A percentile compares a stretch with the other conserved stretches of the same genome.
Evolutionary conservation across 306 rosid genomes (phyloP).

Genomic region (Pyrus bretschneideri): DNA sequence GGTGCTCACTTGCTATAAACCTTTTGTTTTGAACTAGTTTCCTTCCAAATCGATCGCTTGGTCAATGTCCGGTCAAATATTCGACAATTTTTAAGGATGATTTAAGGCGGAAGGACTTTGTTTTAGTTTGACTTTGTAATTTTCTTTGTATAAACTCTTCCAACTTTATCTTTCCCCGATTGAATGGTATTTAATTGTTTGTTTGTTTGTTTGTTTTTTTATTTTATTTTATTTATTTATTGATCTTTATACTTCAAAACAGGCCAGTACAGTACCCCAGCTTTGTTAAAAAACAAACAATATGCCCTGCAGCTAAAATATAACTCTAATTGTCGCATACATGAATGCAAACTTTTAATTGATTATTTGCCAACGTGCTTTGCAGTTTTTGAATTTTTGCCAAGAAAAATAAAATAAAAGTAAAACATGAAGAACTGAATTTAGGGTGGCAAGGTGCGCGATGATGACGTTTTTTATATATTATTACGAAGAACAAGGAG

Average conservation of each 20-base stretch:
- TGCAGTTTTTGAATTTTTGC: background rate
- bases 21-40: too few species aligned
- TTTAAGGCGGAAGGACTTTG: too few species aligned
- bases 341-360: background rate
- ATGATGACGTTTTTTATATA: too few species aligned
- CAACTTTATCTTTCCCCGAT: background rate
- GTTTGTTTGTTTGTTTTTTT: background rate
- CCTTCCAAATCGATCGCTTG: too few species aligned
- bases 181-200: background rate
- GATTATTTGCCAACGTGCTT: background rate
- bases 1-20: too few species aligned
- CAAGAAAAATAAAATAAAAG: background rate
- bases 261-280: background rate
- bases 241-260: background rate
- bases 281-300: too few species aligned
- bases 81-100: too few species aligned
- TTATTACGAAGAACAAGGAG: too few species aligned
- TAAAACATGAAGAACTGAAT: background rate
- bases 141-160: background rate
- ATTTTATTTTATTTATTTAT: background rate
- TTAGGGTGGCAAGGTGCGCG: background rate
- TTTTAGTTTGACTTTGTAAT: background rate
- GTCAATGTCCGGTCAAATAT: too few species aligned
- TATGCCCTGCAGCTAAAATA: background rate
- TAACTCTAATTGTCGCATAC: background rate